A percentile compares a stretch with the other conserved stretches of the same genome.
Evolutionary conservation across 306 rosid species (phyloP).

Genomic region (Cucurbita moschata): DNA sequence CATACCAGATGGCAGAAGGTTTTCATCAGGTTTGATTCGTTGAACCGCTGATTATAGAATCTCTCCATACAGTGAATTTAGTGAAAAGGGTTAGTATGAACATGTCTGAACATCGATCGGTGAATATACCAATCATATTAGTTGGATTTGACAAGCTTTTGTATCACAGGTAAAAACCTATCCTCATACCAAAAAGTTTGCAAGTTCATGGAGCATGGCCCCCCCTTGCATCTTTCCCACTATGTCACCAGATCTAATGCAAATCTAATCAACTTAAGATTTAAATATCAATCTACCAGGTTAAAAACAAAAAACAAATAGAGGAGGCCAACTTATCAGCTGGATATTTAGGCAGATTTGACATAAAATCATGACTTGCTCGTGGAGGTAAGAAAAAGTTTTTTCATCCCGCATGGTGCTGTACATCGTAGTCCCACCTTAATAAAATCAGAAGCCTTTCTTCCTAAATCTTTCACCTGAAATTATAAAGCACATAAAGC

Average conservation of each 20-base stretch:
- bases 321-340: slow-evolving; percentile 13
- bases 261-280: slow-evolving; percentile 9
- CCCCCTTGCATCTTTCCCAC: neutral
- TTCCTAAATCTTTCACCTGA: neutral
- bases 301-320: slow-evolving; percentile 7
- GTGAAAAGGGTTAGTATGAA: neutral
- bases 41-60: neutral
- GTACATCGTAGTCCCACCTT: neutral
- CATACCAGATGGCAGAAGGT: neutral
- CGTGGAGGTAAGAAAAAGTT: neutral
- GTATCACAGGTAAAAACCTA: neutral
- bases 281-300: slow-evolving; percentile 10
- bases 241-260: neutral
- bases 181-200: neutral
- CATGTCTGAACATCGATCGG: neutral
- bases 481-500: neutral
- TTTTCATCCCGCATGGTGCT: neutral
- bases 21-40: neutral
- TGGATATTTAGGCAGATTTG: slow-evolving; percentile 9
- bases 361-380: neutral
- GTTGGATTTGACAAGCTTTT: slow-evolving; percentile 8
- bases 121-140: neutral
- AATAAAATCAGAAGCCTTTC: neutral
- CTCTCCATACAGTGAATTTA: neutral
- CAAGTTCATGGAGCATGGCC: slow-evolving; percentile 4